Evolutionary conservation across 192 early-diverging fungal genomes (phyloP).

Genomic region (Backusella circina): DNA sequence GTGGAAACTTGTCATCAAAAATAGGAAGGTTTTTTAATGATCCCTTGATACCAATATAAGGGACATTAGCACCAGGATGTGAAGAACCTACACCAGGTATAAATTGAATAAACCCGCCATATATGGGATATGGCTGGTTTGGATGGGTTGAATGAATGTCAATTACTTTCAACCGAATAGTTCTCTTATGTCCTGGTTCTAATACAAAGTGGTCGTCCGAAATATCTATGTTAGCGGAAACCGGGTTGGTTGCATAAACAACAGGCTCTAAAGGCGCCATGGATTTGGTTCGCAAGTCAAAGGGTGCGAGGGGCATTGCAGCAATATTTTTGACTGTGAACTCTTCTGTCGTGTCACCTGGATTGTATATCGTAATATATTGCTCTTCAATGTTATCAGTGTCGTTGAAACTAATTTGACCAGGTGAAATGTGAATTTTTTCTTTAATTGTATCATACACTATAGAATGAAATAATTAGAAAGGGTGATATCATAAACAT

Average conservation of each 20-base stretch:
- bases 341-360: conserved; percentile 24
- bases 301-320: conserved; percentile 35
- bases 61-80: conserved; percentile 29
- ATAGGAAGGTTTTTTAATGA: conserved; percentile 40
- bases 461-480: background rate
- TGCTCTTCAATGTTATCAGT: conserved; percentile 27
- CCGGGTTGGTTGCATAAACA: background rate
- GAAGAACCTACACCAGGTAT: conserved; percentile 16
- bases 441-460: conserved; percentile 38
- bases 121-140: conserved; percentile 28
- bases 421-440: conserved; percentile 35
- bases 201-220: conserved; percentile 6
- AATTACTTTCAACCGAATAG: background rate
- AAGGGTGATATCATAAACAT: background rate
- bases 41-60: conserved; percentile 46
- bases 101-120: conserved; percentile 44
- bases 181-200: conserved; percentile 3
- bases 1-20: conserved; percentile 29
- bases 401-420: conserved; percentile 50
- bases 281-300: background rate
- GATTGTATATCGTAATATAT: conserved; percentile 39
- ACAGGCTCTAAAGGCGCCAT: conserved; percentile 14
- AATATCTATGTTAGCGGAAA: background rate
- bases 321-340: conserved; percentile 31
- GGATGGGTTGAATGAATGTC: background rate